Evolutionary conservation across 371 early-diverging fungal genomes (phyloP).

Genomic region (Apophysomyces ossiformis): DNA sequence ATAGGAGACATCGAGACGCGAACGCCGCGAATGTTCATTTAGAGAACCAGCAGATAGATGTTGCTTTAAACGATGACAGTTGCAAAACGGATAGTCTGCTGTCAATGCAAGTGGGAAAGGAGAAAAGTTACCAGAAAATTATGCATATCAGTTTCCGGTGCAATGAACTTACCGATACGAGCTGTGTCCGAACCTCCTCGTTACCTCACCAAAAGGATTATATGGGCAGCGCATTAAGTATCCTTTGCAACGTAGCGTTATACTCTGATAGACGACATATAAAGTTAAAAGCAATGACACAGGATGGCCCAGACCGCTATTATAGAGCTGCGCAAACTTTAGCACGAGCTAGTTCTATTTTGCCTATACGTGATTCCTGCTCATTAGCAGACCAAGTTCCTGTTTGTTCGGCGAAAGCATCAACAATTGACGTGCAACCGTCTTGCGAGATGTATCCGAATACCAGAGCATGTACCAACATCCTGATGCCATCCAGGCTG

Average conservation of each 20-base stretch:
- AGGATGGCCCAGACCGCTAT: neutral
- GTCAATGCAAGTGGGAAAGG: neutral
- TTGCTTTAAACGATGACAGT: too few species aligned
- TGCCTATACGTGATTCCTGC: neutral
- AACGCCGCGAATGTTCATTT: neutral
- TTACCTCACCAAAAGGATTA: neutral
- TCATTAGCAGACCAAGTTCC: too few species aligned
- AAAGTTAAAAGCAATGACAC: neutral
- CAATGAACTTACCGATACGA: neutral
- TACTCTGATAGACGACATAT: neutral
- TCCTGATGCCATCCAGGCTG: too few species aligned
- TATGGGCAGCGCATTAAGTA: neutral
- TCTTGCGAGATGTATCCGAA: too few species aligned
- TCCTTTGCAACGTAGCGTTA: neutral
- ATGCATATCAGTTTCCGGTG: neutral
- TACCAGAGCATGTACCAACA: too few species aligned
- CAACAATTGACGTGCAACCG: too few species aligned
- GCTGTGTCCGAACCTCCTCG: neutral
- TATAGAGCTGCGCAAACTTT: neutral
- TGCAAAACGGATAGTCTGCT: neutral
- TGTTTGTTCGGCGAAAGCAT: too few species aligned
- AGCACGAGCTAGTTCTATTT: neutral
- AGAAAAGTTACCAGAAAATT: neutral
- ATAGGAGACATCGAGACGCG: neutral
- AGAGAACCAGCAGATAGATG: neutral